Evolutionary conservation across 768 basidiomycete genomes (phyloP).

Genomic region (Leccinellum albellum): DNA sequence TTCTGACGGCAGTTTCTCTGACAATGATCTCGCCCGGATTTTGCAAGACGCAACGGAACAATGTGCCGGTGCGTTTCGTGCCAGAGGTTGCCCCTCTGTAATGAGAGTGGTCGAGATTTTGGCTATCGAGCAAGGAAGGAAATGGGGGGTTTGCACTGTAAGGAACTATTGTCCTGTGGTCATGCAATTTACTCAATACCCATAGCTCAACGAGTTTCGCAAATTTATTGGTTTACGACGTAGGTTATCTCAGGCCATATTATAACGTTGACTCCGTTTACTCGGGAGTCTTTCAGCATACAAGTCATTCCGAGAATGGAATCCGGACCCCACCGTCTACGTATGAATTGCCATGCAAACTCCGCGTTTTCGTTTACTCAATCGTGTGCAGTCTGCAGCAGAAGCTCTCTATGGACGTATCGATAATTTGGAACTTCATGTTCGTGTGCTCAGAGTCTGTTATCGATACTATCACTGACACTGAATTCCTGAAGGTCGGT

Average conservation of each 20-base stretch:
- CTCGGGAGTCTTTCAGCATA: constrained; percentile 46
- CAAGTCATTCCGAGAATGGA: constrained; percentile 67
- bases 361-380: neutral
- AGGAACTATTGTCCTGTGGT: constrained; percentile 19
- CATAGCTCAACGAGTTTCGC: constrained; percentile 66
- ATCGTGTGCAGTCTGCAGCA: constrained; percentile 49
- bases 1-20: constrained; percentile 52
- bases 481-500: constrained; percentile 43
- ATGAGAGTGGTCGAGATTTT: constrained; percentile 67
- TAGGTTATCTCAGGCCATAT: constrained; percentile 26
- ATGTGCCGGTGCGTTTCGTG: constrained; percentile 60
- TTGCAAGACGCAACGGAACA: constrained; percentile 59
- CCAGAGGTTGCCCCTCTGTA: constrained; percentile 63
- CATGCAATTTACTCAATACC: neutral
- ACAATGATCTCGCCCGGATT: constrained; percentile 58
- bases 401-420: constrained; percentile 64
- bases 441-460: constrained; percentile 30
- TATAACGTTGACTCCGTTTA: neutral
- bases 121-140: constrained; percentile 61
- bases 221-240: constrained; percentile 69
- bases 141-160: constrained; percentile 72
- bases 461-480: neutral
- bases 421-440: constrained; percentile 77
- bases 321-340: constrained; percentile 52
- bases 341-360: constrained; percentile 32